phyloP scores from a whole-genome alignment of 2,329 filamentous ascomycete species.

The Ceratocystis cacaofunesta region DNA sequence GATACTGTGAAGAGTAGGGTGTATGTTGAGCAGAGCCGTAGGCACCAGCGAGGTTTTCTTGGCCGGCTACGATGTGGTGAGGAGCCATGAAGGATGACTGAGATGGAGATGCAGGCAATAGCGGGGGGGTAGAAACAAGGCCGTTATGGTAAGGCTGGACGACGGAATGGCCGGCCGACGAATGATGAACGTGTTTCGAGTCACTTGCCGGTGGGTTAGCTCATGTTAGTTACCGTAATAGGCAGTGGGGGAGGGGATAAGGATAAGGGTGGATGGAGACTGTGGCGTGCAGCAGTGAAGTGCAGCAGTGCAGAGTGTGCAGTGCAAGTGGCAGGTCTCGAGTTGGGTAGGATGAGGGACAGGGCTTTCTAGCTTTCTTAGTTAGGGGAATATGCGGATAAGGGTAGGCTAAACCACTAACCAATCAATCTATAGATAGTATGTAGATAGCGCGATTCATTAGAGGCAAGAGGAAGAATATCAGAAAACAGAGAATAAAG shows the following conservation, averaged over 20 bases:
- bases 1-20: not conserved
- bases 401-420: not conserved
- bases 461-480: not conserved
- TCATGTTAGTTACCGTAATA: conserved; percentile 14
- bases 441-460: not conserved
- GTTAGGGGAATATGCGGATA: not conserved
- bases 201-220: conserved; percentile 9
- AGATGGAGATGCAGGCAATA: not conserved
- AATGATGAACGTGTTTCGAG: not conserved
- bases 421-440: not conserved
- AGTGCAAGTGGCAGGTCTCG: not conserved
- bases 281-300: not conserved
- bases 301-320: not conserved
- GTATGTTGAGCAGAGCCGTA: not conserved
- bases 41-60: not conserved
- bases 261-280: conserved; percentile 4
- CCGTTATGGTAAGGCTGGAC: not conserved
- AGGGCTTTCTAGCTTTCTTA: not conserved
- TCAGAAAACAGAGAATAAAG: not conserved
- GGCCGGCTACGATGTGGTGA: conserved; percentile 5
- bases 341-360: not conserved
- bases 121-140: not conserved
- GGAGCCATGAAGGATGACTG: conserved; percentile 1
- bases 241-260: conserved; percentile 5
- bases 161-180: not conserved